Evolutionary conservation across 192 early-diverging fungal species (phyloP), one percentile per base, ranked within the genome.

Genomic region (Coemansia sp.): DNA sequence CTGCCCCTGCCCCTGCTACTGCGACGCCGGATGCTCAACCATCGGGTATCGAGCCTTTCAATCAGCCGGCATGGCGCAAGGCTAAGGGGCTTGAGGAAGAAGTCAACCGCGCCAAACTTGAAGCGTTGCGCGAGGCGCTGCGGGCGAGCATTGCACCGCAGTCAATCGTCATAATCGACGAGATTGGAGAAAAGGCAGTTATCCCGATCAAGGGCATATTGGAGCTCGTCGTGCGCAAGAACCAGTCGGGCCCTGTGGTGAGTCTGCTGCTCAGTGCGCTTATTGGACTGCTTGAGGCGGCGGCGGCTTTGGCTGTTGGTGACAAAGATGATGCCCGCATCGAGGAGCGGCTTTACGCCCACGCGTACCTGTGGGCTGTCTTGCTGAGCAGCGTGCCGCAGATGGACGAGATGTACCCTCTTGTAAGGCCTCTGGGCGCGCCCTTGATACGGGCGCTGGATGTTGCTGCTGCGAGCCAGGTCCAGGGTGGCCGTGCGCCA

Each of bases 1-100:
- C 66, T 90, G 50, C 90, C 87, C 13, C 65, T 91, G 50, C 90
- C 87, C 13, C 65, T 91, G 13, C 58, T 93, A 32, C 74, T 89
- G 65, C 28, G 50, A 49, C 33, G 2, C 43, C 72, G 32, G 32
- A 40, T 68, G 58, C 55, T 1, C 42, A 44, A 44, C 62, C 35
- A 7, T 0, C 11, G 5, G 72, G 74, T 16, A 33, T 75, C 10
- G 72, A 69, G 65, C 74, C 80, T 8, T 78, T 66, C 47, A 75
- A 70, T 21, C 50, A 67, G 21, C 35, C 67, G 5, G 50, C 74
- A 38, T 85, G 77, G 65, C 78, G 80, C 32, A 73, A 64, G 21
- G 76, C 74, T 23, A 72, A 64, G 38, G 85, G 74, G 32, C 78
- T 74, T 1, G 70, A 59, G 28, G 66, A 67, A 19, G 77, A 50